phyloP scores from a whole-genome alignment of 2,329 filamentous ascomycete genomes.

The Penicillium sp. region DNA sequence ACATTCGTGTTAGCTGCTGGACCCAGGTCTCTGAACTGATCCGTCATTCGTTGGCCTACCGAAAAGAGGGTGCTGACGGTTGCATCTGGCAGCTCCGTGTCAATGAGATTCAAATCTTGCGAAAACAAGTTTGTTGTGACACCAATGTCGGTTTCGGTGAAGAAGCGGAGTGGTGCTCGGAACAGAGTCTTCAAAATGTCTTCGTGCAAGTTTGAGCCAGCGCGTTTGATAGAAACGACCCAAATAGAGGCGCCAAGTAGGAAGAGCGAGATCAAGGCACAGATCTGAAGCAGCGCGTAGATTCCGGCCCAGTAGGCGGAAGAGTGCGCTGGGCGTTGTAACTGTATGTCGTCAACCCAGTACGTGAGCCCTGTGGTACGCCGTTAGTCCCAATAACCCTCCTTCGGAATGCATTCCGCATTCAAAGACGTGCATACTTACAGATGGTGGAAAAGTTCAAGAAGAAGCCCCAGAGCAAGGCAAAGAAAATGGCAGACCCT shows the following conservation, averaged over 20 bases:
- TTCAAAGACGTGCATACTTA: constrained; percentile 16
- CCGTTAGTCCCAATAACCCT: no score
- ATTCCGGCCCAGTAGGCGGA: constrained; percentile 31
- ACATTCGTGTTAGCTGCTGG: constrained; percentile 17
- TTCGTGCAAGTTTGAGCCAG: constrained; percentile 31
- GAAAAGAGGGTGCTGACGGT: no score
- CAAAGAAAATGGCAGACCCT: constrained; percentile 21
- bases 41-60: no score
- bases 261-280: constrained; percentile 27
- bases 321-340: constrained; percentile 24
- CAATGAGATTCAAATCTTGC: constrained; percentile 54
- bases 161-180: constrained; percentile 48
- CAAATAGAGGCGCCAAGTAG: constrained; percentile 24
- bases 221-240: constrained; percentile 25
- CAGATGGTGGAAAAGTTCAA: constrained; percentile 33
- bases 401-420: no score
- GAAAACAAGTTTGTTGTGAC: constrained; percentile 53
- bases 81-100: constrained; percentile 41
- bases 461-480: constrained; percentile 31
- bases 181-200: constrained; percentile 24
- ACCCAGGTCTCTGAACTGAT: no score
- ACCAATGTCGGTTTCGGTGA: constrained; percentile 51
- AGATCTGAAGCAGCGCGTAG: constrained; percentile 34
- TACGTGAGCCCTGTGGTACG: no score
- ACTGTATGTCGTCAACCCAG: no score